These are phyloP conservation scores for Microdochium nivale DNA, from an alignment of 2,329 filamentous ascomycete genomes.

Conservation along the genomic window DNA sequence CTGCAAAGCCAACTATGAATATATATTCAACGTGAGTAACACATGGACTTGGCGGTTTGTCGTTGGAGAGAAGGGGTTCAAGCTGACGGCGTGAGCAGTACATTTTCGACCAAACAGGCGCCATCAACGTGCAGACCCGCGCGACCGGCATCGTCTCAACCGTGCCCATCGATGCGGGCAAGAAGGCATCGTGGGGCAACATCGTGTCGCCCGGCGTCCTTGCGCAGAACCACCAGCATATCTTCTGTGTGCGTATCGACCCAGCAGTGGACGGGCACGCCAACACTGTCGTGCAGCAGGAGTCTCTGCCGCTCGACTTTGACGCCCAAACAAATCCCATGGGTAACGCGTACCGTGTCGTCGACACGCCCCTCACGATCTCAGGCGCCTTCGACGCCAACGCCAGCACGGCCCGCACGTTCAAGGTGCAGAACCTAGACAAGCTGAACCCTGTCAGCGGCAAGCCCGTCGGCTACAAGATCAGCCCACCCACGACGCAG, in stretches of 20 bases:
- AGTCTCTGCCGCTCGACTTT: conserved; percentile 31
- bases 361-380: conserved; percentile 29
- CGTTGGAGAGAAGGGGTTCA: too few species aligned
- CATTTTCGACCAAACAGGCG: conserved; percentile 52
- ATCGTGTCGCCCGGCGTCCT: conserved; percentile 55
- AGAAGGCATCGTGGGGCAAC: conserved; percentile 47
- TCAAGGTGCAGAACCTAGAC: conserved; percentile 25
- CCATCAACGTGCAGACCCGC: conserved; percentile 48
- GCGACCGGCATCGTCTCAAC: conserved; percentile 16
- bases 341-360: conserved; percentile 50
- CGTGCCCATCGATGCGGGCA: conserved; percentile 42
- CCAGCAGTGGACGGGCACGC: conserved; percentile 48
- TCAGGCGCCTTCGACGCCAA: conserved; percentile 32
- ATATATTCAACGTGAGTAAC: conserved; percentile 28
- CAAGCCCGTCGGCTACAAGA: conserved; percentile 26
- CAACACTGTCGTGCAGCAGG: conserved; percentile 39
- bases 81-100: conserved; percentile 26
- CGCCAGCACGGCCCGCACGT: conserved; percentile 27
- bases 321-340: conserved; percentile 63
- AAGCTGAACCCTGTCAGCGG: conserved; percentile 22
- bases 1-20: conserved; percentile 51
- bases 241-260: conserved; percentile 58
- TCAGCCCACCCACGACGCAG: conserved; percentile 25
- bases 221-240: conserved; percentile 63
- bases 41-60: too few species aligned